Conservation (phyloP, 306 rosid genomes). For the Cicer pinnatifidum region DNA sequence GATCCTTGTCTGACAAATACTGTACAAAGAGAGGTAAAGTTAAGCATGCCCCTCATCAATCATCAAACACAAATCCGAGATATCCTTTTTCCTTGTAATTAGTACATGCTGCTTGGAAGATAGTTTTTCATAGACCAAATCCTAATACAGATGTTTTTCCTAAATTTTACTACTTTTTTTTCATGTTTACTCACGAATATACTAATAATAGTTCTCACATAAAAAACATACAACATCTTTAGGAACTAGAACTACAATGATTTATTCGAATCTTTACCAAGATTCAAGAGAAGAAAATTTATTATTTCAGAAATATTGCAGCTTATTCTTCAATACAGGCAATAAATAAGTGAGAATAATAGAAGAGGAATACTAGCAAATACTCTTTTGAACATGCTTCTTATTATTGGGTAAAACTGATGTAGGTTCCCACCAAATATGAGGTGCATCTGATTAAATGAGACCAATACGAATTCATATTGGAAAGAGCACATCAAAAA, state of each 20-base stretch:
- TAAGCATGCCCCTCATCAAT: constrained; percentile 19
- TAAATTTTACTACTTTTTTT: neutral
- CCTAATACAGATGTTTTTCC: neutral
- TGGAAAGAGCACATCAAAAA: neutral
- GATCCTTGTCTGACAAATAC: constrained; percentile 93
- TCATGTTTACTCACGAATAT: neutral
- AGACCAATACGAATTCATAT: neutral
- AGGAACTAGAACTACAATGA: constrained; percentile 25
- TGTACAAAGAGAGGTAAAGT: constrained; percentile 45
- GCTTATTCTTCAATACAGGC: constrained; percentile 34
- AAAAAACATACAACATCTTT: constrained; percentile 11
- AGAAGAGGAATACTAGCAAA: constrained; percentile 9
- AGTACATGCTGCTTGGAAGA: constrained; percentile 34
- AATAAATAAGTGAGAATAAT: constrained; percentile 6
- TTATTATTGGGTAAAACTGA: neutral
- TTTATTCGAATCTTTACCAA: constrained; percentile 17
- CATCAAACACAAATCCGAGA: neutral
- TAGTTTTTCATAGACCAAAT: constrained; percentile 2
- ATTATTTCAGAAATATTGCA: constrained; percentile 8
- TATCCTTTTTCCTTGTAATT: constrained; percentile 7
- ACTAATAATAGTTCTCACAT: constrained; percentile 12
- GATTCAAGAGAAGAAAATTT: constrained; percentile 2
- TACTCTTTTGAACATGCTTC: neutral
- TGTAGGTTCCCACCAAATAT: constrained; percentile 9
- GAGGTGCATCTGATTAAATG: neutral